A percentile compares a stretch with the other conserved stretches of the same genome.
These are phyloP conservation scores for Mesembryanthemum crystallinum DNA, from an alignment of 148 eudicot genomes.

Conservation along the genomic window DNA sequence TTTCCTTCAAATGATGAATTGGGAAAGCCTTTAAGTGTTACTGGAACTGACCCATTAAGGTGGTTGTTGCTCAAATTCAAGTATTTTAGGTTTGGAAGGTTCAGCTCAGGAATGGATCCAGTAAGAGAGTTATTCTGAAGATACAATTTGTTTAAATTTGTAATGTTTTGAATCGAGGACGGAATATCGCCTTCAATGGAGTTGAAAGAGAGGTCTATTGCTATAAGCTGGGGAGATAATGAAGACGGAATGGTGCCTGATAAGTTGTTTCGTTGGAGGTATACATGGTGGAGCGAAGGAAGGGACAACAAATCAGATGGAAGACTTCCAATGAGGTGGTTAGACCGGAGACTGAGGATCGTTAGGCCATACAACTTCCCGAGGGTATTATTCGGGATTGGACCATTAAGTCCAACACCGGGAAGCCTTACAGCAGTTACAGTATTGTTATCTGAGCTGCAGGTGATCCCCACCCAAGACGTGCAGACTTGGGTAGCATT, in stretches of 20 bases:
- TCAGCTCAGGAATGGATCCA: slow-evolving; percentile 59
- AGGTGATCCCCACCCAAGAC: slow-evolving; percentile 79
- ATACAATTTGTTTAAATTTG: slow-evolving; percentile 45
- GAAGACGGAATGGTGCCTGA: slow-evolving; percentile 74
- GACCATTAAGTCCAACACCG: slow-evolving; percentile 70
- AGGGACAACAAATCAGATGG: slow-evolving; percentile 69
- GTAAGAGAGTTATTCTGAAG: slow-evolving; percentile 73
- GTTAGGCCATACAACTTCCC: slow-evolving; percentile 54
- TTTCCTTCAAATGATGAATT: slow-evolving; percentile 72
- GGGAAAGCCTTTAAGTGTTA: slow-evolving; percentile 52
- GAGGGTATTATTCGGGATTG: slow-evolving; percentile 63
- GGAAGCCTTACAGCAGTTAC: slow-evolving; percentile 71
- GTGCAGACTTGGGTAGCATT: slow-evolving; percentile 48
- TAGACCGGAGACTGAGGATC: slow-evolving; percentile 72
- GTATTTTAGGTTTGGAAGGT: slow-evolving; percentile 37
- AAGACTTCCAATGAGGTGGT: slow-evolving; percentile 57
- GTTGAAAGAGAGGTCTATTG: slow-evolving; percentile 77
- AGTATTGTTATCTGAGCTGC: slow-evolving; percentile 43
- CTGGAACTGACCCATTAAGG: slow-evolving; percentile 77
- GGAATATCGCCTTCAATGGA: slow-evolving; percentile 70
- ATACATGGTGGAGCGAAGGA: slow-evolving; percentile 58
- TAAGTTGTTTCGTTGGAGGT: slow-evolving; percentile 66
- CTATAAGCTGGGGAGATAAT: slow-evolving; percentile 45
- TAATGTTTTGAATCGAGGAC: slow-evolving; percentile 52
- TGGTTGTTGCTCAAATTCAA: slow-evolving; percentile 70